Evolutionary conservation across 2,329 filamentous ascomycete species (phyloP), one percentile per base, ranked within the genome.

Genomic region (Botryotinia convoluta): DNA sequence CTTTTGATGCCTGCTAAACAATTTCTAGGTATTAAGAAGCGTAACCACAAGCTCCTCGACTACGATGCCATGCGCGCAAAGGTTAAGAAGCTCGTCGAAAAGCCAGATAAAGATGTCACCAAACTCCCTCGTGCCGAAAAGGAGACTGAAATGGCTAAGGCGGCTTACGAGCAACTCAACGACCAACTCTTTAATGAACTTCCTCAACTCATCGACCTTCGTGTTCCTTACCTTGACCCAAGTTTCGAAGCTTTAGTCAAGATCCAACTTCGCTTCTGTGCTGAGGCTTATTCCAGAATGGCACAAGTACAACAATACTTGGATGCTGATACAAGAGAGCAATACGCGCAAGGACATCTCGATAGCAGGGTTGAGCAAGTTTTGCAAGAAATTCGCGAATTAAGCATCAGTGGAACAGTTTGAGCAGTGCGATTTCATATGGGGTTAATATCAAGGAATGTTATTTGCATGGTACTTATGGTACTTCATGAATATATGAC

Each of bases 251-350:
- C 97, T 0, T 90, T 99, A 70, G 96, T 99, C 82, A 99, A 99
- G 87, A 99, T 99, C 78, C 96, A 99, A 85, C 84, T 99, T 79
- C 89, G 96, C 54, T 99, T 99, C 86, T 99, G 97, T 80, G 96
- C 97, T 12, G 96, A 99, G 84, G 96, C 96, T 2, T 99, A 99
- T 84, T 95, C 91, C 75, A 88, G 96, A 65, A 99, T 99, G 96
- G 96, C 97, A 39, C 97, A 99, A 85, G 97, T 99, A 73, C 96
- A 99, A 85, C 96, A 99, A 84, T 98, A 98, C 82, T 87, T 99
- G 45, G 96, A 98, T 81, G 92, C 95, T 44, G 94, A 97, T 81
- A 98, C 95, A 70, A 89, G 96, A 82, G 96, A 99, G 77, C 93
- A 98, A 84, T 99, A 99, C 83, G 96, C 96, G 1, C 91, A 94